A percentile compares a stretch with the other conserved stretches of the same genome.
phyloP scores from a whole-genome alignment of 2,329 filamentous ascomycete genomes.

The Neonectria sp. region DNA sequence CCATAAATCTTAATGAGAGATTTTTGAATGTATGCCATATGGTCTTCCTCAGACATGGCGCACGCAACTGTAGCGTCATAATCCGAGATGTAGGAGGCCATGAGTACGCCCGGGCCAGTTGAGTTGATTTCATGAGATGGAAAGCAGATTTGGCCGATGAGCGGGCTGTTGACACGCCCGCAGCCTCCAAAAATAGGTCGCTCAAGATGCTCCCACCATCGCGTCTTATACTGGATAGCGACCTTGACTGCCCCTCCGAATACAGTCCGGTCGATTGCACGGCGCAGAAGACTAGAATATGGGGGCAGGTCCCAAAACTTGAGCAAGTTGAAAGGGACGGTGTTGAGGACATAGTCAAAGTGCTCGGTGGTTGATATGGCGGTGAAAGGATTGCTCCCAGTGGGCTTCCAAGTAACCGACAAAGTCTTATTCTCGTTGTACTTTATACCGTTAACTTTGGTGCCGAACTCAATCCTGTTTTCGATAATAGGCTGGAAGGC shows the following conservation, averaged over 20 bases:
- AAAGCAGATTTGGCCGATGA: slow-evolving; percentile 39
- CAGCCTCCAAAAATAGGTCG: slow-evolving; percentile 60
- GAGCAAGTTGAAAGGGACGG: slow-evolving; percentile 54
- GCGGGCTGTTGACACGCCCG: slow-evolving; percentile 22
- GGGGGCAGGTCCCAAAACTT: slow-evolving; percentile 55
- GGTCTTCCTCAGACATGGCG: slow-evolving; percentile 41
- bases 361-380: slow-evolving; percentile 46
- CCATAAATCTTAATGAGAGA: slow-evolving; percentile 38
- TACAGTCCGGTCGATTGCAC: slow-evolving; percentile 45
- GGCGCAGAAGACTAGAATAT: slow-evolving; percentile 50
- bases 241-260: slow-evolving; percentile 55
- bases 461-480: slow-evolving; percentile 40
- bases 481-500: slow-evolving; percentile 53
- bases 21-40: slow-evolving; percentile 37
- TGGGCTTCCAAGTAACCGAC: slow-evolving; percentile 37
- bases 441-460: slow-evolving; percentile 44
- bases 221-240: slow-evolving; percentile 70
- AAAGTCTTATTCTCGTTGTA: slow-evolving; percentile 40
- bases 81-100: slow-evolving; percentile 41
- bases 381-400: slow-evolving; percentile 41
- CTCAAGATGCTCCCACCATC: slow-evolving; percentile 53
- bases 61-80: slow-evolving; percentile 33
- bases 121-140: slow-evolving; percentile 37
- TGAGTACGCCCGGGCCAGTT: slow-evolving; percentile 34
- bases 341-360: slow-evolving; percentile 57